These are phyloP conservation scores for Pseudozyma pruni DNA, from an alignment of 1,284 basidiomycete species.

Conservation along the genomic window DNA sequence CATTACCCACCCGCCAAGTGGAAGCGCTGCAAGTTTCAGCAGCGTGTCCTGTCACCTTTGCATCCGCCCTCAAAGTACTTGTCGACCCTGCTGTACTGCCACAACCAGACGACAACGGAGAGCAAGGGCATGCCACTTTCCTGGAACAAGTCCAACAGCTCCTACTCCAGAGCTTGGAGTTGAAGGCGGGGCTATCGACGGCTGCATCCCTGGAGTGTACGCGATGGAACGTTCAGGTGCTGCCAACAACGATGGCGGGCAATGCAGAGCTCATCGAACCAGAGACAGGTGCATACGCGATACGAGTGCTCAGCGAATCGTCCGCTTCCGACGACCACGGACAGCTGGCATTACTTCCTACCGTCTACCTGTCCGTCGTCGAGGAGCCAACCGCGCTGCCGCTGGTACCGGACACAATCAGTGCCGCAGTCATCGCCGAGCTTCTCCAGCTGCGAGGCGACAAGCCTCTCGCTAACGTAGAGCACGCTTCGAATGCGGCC, in stretches of 20 bases:
- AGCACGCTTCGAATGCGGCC: not conserved
- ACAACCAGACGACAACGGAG: not conserved
- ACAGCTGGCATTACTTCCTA: not conserved
- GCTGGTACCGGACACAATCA: slow-evolving; percentile 33
- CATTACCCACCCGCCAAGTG: slow-evolving; percentile 47
- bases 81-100: slow-evolving; percentile 19
- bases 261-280: not conserved
- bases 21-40: slow-evolving; percentile 15
- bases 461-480: not conserved
- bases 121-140: not conserved
- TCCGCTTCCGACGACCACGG: not conserved
- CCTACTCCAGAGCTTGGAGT: slow-evolving; percentile 26
- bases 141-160: slow-evolving; percentile 24
- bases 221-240: slow-evolving; percentile 22
- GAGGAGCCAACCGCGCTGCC: slow-evolving; percentile 6
- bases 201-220: slow-evolving; percentile 36
- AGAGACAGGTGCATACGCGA: slow-evolving; percentile 15
- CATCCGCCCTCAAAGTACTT: slow-evolving; percentile 6
- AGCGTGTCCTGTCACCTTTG: slow-evolving; percentile 39
- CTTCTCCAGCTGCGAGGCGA: slow-evolving; percentile 29
- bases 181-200: slow-evolving; percentile 14
- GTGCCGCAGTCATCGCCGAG: slow-evolving; percentile 31
- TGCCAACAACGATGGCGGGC: not conserved
- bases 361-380: slow-evolving; percentile 6
- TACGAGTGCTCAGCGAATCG: slow-evolving; percentile 8